Conservation (phyloP, 1,284 basidiomycete species). For the Ganoderma leucocontextum region DNA sequence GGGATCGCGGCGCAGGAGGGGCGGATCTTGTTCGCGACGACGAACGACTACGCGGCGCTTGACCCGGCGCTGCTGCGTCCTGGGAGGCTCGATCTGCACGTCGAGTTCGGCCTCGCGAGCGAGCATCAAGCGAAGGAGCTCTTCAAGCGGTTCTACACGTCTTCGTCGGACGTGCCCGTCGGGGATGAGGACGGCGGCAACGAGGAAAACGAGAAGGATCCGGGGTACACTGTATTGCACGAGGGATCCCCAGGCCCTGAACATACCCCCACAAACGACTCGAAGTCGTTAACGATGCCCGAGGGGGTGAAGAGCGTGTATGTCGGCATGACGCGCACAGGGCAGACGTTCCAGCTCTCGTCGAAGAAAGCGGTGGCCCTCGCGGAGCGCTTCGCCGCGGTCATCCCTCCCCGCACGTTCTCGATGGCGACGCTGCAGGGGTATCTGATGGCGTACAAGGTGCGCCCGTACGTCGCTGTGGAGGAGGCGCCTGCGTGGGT, state of each 20-base stretch:
- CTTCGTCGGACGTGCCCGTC: conserved; percentile 2
- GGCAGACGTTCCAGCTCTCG: conserved; percentile 45
- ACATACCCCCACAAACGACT: conserved; percentile 2
- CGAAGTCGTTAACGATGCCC: conserved; percentile 11
- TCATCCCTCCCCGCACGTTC: conserved; percentile 67
- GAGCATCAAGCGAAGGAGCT: conserved; percentile 69
- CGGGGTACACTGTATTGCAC: conserved; percentile 23
- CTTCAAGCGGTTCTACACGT: conserved; percentile 68
- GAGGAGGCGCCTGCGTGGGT: conserved; percentile 43
- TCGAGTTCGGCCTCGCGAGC: conserved; percentile 77
- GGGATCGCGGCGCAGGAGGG: conserved; percentile 82
- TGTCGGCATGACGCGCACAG: conserved; percentile 42
- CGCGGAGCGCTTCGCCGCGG: conserved; percentile 61
- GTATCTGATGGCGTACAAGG: conserved; percentile 78
- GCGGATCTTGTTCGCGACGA: conserved; percentile 79
- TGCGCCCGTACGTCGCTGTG: conserved; percentile 65
- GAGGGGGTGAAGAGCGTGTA: conserved; percentile 28
- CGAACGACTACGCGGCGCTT: conserved; percentile 72
- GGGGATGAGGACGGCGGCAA: conserved; percentile 28
- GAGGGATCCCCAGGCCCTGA: background rate
- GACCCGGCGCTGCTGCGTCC: conserved; percentile 79
- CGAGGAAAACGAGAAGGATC: conserved; percentile 25
- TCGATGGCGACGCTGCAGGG: conserved; percentile 82
- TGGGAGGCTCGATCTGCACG: conserved; percentile 81
- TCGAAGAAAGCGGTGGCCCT: conserved; percentile 48